These are phyloP conservation scores for Hemisphaericaspora subhashii DNA, from an alignment of 1,139 yeast genomes.

Conservation along the genomic window DNA sequence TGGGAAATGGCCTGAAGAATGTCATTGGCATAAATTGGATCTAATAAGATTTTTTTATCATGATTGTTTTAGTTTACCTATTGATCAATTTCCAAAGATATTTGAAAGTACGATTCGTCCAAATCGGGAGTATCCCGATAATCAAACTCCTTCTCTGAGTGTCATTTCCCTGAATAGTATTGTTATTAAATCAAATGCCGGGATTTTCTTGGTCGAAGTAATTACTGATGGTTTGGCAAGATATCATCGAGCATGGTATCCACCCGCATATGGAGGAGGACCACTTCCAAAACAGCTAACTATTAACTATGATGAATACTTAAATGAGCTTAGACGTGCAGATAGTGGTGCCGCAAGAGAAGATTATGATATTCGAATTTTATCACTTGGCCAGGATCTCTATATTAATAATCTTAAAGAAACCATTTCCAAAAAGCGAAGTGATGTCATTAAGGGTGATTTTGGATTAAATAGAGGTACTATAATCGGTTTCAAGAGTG, in stretches of 20 bases:
- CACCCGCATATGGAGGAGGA: slow-evolving; percentile 52
- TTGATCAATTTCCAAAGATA: slow-evolving; percentile 48
- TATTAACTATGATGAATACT: slow-evolving; percentile 39
- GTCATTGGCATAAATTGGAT: slow-evolving; percentile 88
- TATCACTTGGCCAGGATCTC: slow-evolving; percentile 45
- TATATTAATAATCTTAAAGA: slow-evolving; percentile 32
- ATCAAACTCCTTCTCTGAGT: slow-evolving; percentile 27
- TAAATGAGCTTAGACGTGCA: slow-evolving; percentile 33
- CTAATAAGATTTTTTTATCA: slow-evolving; percentile 75
- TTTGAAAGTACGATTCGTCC: slow-evolving; percentile 24
- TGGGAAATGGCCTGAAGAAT: slow-evolving; percentile 55
- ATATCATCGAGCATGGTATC: slow-evolving; percentile 59
- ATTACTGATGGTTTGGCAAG: slow-evolving; percentile 65
- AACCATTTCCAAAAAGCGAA: slow-evolving; percentile 16
- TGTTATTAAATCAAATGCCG: slow-evolving; percentile 55
- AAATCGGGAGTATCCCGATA: slow-evolving; percentile 20
- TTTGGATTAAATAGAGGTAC: slow-evolving; percentile 39
- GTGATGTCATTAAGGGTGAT: slow-evolving; percentile 34
- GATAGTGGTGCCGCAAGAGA: slow-evolving; percentile 31
- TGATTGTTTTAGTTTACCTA: slow-evolving; percentile 72
- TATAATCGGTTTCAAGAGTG: slow-evolving; percentile 48
- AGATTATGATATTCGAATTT: slow-evolving; percentile 48
- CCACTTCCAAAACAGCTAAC: slow-evolving; percentile 58
- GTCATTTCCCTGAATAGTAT: slow-evolving; percentile 38
- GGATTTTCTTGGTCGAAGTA: slow-evolving; percentile 72